Evolutionary conservation across 1,284 basidiomycete species (phyloP).

Genomic region (Cutaneotrichosporon dermatis): DNA sequence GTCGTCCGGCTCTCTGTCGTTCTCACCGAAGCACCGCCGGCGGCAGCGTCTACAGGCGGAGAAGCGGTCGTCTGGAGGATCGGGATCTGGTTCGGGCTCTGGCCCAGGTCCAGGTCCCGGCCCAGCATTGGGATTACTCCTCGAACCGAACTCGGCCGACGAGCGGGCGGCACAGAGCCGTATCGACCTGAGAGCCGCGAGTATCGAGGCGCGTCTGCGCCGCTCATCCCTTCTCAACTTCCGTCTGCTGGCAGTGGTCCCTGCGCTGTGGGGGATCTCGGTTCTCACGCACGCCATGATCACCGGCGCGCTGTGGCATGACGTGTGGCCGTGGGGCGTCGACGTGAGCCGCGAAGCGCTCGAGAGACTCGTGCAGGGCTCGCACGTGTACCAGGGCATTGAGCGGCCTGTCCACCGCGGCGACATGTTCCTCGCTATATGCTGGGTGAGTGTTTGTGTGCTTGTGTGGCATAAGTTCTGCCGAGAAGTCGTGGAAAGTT

Average conservation of each 20-base stretch:
- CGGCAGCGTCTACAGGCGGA: neutral
- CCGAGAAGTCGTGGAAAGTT: too few relatives aligned
- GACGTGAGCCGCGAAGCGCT: conserved; percentile 38
- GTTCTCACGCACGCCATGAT: conserved; percentile 34
- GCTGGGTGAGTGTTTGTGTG: conserved; percentile 41
- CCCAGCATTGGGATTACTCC: conserved; percentile 6
- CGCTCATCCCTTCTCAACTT: conserved; percentile 31
- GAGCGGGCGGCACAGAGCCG: conserved; percentile 5
- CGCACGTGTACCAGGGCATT: conserved; percentile 21
- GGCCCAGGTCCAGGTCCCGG: neutral
- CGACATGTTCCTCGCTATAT: conserved; percentile 39
- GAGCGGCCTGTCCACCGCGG: conserved; percentile 27
- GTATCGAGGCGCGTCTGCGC: conserved; percentile 29
- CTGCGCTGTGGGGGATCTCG: conserved; percentile 37
- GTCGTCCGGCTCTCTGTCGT: conserved; percentile 36
- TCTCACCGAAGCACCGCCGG: conserved; percentile 29
- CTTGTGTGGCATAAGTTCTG: neutral
- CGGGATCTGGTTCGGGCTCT: neutral
- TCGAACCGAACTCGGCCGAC: conserved; percentile 14
- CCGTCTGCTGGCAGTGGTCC: conserved; percentile 39
- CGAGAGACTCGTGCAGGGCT: conserved; percentile 34
- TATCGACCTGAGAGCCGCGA: conserved; percentile 13
- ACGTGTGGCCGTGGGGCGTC: conserved; percentile 45
- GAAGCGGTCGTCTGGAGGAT: neutral
- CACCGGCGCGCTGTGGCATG: conserved; percentile 32